Evolutionary conservation across 306 rosid genomes (phyloP).

Genomic region (Cucurbita pepo): DNA sequence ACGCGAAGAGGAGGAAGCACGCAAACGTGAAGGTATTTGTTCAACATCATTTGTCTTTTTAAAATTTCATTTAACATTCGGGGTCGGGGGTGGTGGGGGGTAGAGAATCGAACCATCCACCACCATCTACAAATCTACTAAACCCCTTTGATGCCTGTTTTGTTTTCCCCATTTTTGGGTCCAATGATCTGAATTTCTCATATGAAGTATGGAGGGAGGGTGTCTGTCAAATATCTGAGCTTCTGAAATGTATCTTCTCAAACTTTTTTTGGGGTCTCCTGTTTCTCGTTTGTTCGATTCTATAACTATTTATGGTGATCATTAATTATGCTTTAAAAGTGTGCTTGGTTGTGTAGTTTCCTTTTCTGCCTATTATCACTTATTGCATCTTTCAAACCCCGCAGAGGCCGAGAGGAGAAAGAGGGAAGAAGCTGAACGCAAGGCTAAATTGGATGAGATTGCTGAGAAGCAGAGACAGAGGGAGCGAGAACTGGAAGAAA

Average conservation of each 20-base stretch:
- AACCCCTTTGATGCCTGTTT: not conserved
- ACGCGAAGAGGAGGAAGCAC: conserved; percentile 73
- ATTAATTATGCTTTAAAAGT: no score
- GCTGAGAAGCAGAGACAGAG: conserved; percentile 77
- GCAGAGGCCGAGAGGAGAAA: conserved; percentile 71
- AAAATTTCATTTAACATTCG: not conserved
- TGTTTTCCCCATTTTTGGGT: not conserved
- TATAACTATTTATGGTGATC: not conserved
- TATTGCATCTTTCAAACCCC: not conserved
- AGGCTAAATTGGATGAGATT: conserved; percentile 56
- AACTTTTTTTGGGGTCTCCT: not conserved
- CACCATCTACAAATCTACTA: not conserved
- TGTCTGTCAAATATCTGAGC: not conserved
- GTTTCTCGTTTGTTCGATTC: not conserved
- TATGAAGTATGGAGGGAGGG: not conserved
- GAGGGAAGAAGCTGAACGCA: conserved; percentile 61
- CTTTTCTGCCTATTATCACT: not conserved
- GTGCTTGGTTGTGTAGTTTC: not conserved
- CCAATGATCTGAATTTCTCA: not conserved
- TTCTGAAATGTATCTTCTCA: not conserved
- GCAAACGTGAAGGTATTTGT: conserved; percentile 55
- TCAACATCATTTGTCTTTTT: not conserved
- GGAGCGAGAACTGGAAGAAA: conserved; percentile 66
- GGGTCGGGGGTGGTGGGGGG: not conserved
- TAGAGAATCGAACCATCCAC: not conserved